Percentiles rank a stretch among this genome's conserved stretches.
phyloP scores from a whole-genome alignment of 805 yeast genomes.

The Yarrowia keelungensis region DNA sequence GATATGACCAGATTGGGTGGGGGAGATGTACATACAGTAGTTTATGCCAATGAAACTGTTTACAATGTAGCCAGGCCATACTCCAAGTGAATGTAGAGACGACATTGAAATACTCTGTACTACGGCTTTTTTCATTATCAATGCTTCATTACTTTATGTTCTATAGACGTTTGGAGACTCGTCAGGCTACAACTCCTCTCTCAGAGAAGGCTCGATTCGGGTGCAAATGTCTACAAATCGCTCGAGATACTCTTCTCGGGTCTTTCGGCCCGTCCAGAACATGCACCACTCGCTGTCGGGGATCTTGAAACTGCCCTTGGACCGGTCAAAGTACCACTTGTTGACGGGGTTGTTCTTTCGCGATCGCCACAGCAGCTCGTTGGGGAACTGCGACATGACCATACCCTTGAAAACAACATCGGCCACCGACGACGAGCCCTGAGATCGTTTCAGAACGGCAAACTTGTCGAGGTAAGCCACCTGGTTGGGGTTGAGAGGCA shows the following conservation, averaged over 20 bases:
- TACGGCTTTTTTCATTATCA: background rate
- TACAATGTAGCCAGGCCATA: too few species aligned
- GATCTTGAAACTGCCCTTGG: constrained; percentile 69
- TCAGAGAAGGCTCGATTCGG: constrained; percentile 62
- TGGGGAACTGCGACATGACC: constrained; percentile 66
- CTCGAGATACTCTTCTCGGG: constrained; percentile 51
- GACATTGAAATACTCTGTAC: too few species aligned
- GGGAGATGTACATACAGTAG: too few species aligned
- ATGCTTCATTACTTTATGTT: constrained; percentile 23
- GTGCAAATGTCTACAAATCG: constrained; percentile 63
- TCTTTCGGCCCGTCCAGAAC: constrained; percentile 54
- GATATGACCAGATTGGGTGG: constrained; percentile 14
- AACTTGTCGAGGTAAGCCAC: constrained; percentile 91
- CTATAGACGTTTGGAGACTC: background rate
- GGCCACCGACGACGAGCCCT: constrained; percentile 93
- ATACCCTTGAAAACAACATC: constrained; percentile 89
- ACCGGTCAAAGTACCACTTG: constrained; percentile 96
- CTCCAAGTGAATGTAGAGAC: too few species aligned
- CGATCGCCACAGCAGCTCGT: constrained; percentile 89
- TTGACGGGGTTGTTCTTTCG: constrained; percentile 86
- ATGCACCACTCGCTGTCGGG: constrained; percentile 53
- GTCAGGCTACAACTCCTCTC: constrained; percentile 26
- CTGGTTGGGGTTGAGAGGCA: constrained; percentile 43
- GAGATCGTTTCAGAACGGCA: constrained; percentile 82
- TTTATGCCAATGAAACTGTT: too few species aligned